These are phyloP conservation scores for Phytophthora ohioensis DNA, from an alignment of 352 stramenopile genomes.

Conservation along the genomic window DNA sequence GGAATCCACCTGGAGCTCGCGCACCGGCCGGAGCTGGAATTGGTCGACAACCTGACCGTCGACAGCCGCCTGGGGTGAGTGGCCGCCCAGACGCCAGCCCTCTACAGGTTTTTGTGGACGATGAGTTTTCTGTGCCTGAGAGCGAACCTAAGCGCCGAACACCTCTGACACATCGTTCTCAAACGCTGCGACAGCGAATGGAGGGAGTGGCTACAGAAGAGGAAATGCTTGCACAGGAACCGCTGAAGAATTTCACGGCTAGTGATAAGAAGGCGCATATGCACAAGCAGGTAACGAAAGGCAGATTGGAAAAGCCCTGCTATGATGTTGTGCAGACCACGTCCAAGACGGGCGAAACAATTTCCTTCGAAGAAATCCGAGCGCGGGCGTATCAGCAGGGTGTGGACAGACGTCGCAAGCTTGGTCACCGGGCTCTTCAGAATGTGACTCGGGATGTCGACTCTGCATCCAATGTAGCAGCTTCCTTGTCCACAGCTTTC, in stretches of 20 bases:
- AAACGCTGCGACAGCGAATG: conserved; percentile 76
- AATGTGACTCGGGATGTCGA: conserved; percentile 34
- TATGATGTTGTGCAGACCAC: conserved; percentile 61
- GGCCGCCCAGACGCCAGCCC: conserved; percentile 27
- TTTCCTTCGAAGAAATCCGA: conserved; percentile 88
- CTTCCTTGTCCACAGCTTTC: not conserved
- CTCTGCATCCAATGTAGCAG: conserved; percentile 23
- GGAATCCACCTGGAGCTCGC: conserved; percentile 45
- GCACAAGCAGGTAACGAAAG: conserved; percentile 28
- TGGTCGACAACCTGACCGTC: conserved; percentile 17
- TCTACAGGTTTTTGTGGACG: conserved; percentile 84
- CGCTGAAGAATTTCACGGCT: conserved; percentile 80
- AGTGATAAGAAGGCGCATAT: conserved; percentile 32
- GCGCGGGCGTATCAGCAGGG: conserved; percentile 42
- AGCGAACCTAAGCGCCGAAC: conserved; percentile 33
- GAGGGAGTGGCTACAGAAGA: conserved; percentile 78
- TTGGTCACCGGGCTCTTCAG: conserved; percentile 27
- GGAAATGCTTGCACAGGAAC: conserved; percentile 75
- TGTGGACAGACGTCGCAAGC: conserved; percentile 20
- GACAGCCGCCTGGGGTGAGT: conserved; percentile 3
- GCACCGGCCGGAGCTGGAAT: not conserved
- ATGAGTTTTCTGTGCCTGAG: conserved; percentile 57
- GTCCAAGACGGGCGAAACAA: conserved; percentile 48
- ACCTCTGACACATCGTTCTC: conserved; percentile 60
- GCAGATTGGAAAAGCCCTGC: conserved; percentile 30